Evolutionary conservation across 306 rosid genomes (phyloP).

Genomic region (Alnus glutinosa): DNA sequence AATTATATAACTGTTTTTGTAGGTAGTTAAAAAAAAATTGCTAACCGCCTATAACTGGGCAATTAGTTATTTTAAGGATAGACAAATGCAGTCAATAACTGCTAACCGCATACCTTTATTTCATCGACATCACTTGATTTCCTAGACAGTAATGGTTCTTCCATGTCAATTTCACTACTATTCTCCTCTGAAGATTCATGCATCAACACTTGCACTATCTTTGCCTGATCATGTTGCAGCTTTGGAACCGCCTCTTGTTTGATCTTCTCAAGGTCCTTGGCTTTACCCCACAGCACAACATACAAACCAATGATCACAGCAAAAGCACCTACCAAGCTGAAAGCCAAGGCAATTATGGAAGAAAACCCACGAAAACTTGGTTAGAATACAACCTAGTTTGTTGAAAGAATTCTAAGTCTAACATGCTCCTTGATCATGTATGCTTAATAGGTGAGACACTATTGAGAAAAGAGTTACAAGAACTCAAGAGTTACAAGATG

Average conservation of each 20-base stretch:
- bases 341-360: constrained; percentile 1
- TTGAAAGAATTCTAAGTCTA: too few species aligned
- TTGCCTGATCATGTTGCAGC: constrained; percentile 17
- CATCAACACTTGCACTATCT: neutral
- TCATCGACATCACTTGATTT: constrained; percentile 29
- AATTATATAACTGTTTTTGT: too few species aligned
- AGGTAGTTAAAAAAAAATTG: too few species aligned
- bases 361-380: neutral
- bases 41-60: too few species aligned
- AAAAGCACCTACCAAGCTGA: constrained; percentile 62
- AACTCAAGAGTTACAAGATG: too few species aligned
- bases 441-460: too few species aligned
- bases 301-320: constrained; percentile 61
- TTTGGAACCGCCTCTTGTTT: constrained; percentile 30
- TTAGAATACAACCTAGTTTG: too few species aligned
- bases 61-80: too few species aligned
- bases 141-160: constrained; percentile 47
- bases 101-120: too few species aligned
- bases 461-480: too few species aligned
- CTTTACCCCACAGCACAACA: constrained; percentile 73
- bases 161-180: constrained; percentile 38
- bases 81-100: too few species aligned
- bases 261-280: constrained; percentile 40
- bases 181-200: constrained; percentile 3
- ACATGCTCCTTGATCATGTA: too few species aligned